These are phyloP conservation scores for Starmerella khaoyaiensis DNA, from an alignment of 805 yeast genomes.

Conservation along the genomic window DNA sequence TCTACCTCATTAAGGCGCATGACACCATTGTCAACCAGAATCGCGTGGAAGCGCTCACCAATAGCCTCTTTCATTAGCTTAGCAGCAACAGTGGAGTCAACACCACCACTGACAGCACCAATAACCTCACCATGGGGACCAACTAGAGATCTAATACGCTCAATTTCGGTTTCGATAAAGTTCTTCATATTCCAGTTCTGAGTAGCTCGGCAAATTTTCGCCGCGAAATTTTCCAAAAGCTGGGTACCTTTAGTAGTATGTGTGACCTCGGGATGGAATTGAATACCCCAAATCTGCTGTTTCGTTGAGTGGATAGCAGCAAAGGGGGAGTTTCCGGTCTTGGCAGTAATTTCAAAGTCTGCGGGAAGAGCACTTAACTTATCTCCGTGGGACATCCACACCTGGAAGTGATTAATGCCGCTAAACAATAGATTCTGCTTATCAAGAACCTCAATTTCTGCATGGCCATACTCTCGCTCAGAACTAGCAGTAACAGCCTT, in stretches of 20 bases:
- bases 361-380: conserved; percentile 81
- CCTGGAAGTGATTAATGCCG: conserved; percentile 86
- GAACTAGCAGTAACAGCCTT: conserved; percentile 85
- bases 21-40: conserved; percentile 94
- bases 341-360: conserved; percentile 79
- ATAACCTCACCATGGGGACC: conserved; percentile 98
- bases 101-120: conserved; percentile 99
- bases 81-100: conserved; percentile 98
- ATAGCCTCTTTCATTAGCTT: conserved; percentile 96
- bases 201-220: conserved; percentile 69
- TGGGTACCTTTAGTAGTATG: conserved; percentile 86
- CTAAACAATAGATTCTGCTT: conserved; percentile 56
- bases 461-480: conserved; percentile 97
- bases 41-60: conserved; percentile 97
- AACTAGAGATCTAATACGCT: conserved; percentile 77
- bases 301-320: conserved; percentile 77
- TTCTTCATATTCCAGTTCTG: conserved; percentile 98
- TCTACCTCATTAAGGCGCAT: conserved; percentile 90
- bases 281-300: conserved; percentile 79
- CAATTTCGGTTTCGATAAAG: conserved; percentile 91
- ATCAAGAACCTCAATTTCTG: conserved; percentile 68
- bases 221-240: conserved; percentile 83
- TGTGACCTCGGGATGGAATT: conserved; percentile 98
- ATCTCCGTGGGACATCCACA: conserved; percentile 99
- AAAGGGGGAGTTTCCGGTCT: conserved; percentile 86